Base-by-base conservation (phyloP, 169 alveolate species). In the Eimeria nieschulzi region DNA sequence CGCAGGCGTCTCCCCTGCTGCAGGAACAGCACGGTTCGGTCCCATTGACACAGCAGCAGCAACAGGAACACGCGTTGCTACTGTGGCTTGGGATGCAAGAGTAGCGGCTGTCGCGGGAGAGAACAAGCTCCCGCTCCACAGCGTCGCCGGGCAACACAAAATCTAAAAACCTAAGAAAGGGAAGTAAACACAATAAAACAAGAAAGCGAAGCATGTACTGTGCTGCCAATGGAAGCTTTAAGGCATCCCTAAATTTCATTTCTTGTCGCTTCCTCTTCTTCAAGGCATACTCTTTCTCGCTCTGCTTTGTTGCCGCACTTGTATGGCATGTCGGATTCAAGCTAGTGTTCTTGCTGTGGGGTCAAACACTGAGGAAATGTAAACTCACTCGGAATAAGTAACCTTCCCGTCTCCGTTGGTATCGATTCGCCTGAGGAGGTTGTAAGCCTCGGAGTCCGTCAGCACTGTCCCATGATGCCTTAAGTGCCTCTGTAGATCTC, bases 391-490 rank as follows among this genome's bases (percentile, higher is more conserved):
- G 17, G 93, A 59, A 73, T 66, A 90, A 9, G 88, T 80, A 23
- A 90, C 85, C 79, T 56, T 61, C 39, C 93, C 93, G 25, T 90
- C 93, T 8, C 64, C 82, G 70, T 90, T 71, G 51, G 79, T n/a
- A 85, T 90, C 93, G 56, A 90, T 63, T 7, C 87, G 93, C 13
- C 93, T 80, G 66, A 90, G 85, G 7, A 90, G 93, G 39, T 80
- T 76, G 70, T 72, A 90, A 10, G 83, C 91, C 86, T 90, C 93
- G 8, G 91, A 55, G 39, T 90, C 93, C 63, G 91, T 80, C 56
- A 80, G 80, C 19, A 84, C 72, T 54, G 80, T 64, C 54, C 87
- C 85, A 71, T 70, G 91, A 25, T 90, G 87, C 76, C 79, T 76
- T 15, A 90, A 91, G 78, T 79, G 82, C 73, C 73, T 53, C 21